Base-by-base conservation (phyloP, 176 grass and related monocot species). In the Aechmea fasciata region DNA sequence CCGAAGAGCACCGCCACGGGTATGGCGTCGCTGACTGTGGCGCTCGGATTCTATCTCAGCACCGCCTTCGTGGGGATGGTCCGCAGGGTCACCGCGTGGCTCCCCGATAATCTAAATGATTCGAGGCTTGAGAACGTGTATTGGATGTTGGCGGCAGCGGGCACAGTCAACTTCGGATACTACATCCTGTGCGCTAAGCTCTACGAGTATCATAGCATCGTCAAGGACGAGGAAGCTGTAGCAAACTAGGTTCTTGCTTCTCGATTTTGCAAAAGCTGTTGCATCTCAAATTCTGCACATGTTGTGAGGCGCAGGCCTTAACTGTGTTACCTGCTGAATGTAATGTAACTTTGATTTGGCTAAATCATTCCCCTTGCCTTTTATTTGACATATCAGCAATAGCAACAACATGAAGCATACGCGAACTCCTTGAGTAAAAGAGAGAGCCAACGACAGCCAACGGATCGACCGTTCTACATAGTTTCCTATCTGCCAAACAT, bases 71-170 rank as follows among this genome's bases (percentile, higher is more conserved):
- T 96, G 4, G 69, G 77, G 13, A 0, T 83, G 3, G 20, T 91
- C 2, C 73, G 85, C 51, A 66, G 64, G n/a, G 29, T n/a, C 50
- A 88, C 87, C 0, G 20, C 71, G 8, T 96, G 91, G 87, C 68
- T 96, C 52, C 87, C 85, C 4, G 81, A 96, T 83, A 87, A 96
- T 71, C 78, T 96, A 76, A 96, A 96, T 48, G 77, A 62, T 2
- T 81, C 91, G 9, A 79, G 12, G 68, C 15, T 88, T 29, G 84
- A 88, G 59, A 85, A 84, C 63, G 74, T 91, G 47, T 96, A 91
- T 73, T 88, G 91, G 91, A 47, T 88, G 82, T 73, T 88, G 62
- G 20, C 85, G 3, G 64, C 61, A 28, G 53, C 85, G 33, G 49
- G 73, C 3, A 6, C 70, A 49, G 23, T 96, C 70, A 91, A 91